Percentiles rank a stretch among this genome's conserved stretches.
phyloP scores from a whole-genome alignment of 192 early-diverging fungal genomes.

The Helicostylum pulchrum region DNA sequence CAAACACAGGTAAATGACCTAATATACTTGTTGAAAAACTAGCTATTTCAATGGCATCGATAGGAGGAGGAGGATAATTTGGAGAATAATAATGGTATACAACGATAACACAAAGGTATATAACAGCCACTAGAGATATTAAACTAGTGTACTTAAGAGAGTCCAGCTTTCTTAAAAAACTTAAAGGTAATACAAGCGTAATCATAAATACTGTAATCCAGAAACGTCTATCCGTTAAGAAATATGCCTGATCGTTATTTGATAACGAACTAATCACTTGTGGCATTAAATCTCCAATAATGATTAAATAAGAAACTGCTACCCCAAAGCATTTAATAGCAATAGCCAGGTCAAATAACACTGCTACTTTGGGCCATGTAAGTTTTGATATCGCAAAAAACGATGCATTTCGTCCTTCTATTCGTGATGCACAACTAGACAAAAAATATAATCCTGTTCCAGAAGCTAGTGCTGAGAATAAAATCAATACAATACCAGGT shows the following conservation, averaged over 20 bases:
- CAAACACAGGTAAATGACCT: constrained; percentile 88
- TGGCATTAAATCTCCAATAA: constrained; percentile 91
- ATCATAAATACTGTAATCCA: constrained; percentile 86
- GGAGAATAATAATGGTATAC: constrained; percentile 68
- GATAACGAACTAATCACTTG: constrained; percentile 41
- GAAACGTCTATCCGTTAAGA: constrained; percentile 58
- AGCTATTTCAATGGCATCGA: constrained; percentile 57
- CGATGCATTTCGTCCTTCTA: constrained; percentile 75
- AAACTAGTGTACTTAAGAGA: constrained; percentile 87
- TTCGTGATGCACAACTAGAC: constrained; percentile 66
- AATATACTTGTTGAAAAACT: constrained; percentile 63
- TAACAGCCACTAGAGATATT: constrained; percentile 77
- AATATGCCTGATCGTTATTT: neutral
- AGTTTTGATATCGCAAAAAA: constrained; percentile 90
- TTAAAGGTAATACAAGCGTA: constrained; percentile 64
- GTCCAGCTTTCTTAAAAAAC: constrained; percentile 83
- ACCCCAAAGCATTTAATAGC: constrained; percentile 99
- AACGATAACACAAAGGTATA: constrained; percentile 87
- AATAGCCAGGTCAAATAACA: constrained; percentile 92
- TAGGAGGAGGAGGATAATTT: constrained; percentile 39
- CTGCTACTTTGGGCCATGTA: constrained; percentile 90
- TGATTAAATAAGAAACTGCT: constrained; percentile 90
- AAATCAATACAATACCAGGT: constrained; percentile 77
- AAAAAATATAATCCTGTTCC: constrained; percentile 85
- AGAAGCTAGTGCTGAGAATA: constrained; percentile 72